Conservation (phyloP, 768 basidiomycete genomes). For the Lentinula detonsa region DNA sequence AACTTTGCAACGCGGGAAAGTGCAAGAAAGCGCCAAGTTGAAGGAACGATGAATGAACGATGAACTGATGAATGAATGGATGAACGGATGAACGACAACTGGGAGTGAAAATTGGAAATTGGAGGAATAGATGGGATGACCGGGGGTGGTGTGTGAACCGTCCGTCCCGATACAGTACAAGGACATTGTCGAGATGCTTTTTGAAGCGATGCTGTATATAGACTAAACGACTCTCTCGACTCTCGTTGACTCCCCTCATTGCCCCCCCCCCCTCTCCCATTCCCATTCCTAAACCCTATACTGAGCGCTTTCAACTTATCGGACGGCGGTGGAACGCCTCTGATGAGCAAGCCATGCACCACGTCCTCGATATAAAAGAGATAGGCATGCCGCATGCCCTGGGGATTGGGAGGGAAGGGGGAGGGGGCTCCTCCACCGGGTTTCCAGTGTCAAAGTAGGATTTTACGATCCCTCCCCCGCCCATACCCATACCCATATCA, state of each 20-base stretch:
- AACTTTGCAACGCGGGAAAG: too few species aligned
- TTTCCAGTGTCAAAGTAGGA: too few species aligned
- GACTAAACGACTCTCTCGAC: too few species aligned
- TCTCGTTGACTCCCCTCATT: background rate
- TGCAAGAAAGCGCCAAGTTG: too few species aligned
- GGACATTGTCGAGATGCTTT: background rate
- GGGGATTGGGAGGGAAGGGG: too few species aligned
- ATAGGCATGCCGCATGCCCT: background rate
- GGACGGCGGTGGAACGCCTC: conserved; percentile 44
- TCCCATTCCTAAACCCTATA: conserved; percentile 48
- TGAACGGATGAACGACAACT: too few species aligned
- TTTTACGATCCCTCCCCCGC: background rate
- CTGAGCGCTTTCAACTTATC: conserved; percentile 48
- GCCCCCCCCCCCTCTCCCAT: background rate
- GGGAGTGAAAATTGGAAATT: too few species aligned
- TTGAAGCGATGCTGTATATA: background rate
- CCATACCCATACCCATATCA: conserved; percentile 75
- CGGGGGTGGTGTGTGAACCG: background rate
- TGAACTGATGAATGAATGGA: too few species aligned
- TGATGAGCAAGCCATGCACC: conserved; percentile 52
- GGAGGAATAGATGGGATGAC: background rate
- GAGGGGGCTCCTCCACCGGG: too few species aligned
- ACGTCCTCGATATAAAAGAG: conserved; percentile 72
- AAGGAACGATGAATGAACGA: too few species aligned
- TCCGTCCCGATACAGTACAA: background rate